Conservation (phyloP, 2,329 filamentous ascomycete species). For the Colletotrichum filicis region DNA sequence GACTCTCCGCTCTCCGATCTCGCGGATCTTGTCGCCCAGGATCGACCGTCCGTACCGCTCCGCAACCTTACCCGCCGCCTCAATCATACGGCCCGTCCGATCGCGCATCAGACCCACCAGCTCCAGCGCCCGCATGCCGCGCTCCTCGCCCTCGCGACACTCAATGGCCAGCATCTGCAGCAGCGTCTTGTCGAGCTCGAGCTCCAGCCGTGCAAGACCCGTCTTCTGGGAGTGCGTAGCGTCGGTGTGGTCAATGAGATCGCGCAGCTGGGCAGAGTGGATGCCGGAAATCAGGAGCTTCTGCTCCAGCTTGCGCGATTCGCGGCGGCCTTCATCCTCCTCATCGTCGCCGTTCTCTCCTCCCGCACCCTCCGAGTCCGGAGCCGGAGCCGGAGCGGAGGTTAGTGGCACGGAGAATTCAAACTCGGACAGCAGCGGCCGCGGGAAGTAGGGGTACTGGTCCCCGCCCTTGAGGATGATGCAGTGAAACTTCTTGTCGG, state of each 20-base stretch:
- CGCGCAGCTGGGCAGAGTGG: slow-evolving; percentile 78
- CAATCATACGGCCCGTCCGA: slow-evolving; percentile 86
- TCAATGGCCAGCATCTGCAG: slow-evolving; percentile 90
- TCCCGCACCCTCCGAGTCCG: slow-evolving; percentile 49
- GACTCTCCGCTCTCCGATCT: slow-evolving; percentile 79
- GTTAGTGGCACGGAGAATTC: slow-evolving; percentile 87
- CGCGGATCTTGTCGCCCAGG: slow-evolving; percentile 89
- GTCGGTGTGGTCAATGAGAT: slow-evolving; percentile 76
- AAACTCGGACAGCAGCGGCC: slow-evolving; percentile 91
- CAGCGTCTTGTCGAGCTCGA: slow-evolving; percentile 90
- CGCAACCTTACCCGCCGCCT: slow-evolving; percentile 90
- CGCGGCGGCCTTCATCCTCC: slow-evolving; percentile 47
- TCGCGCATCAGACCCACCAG: slow-evolving; percentile 89
- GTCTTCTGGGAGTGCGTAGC: slow-evolving; percentile 72
- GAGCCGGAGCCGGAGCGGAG: slow-evolving; percentile 51
- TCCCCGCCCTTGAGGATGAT: slow-evolving; percentile 98
- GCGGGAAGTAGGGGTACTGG: slow-evolving; percentile 91
- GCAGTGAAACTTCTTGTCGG: slow-evolving; percentile 93
- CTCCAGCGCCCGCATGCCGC: slow-evolving; percentile 94
- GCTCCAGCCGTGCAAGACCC: slow-evolving; percentile 76
- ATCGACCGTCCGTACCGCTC: slow-evolving; percentile 83
- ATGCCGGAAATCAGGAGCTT: slow-evolving; percentile 80
- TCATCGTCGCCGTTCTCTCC: slow-evolving; percentile 46
- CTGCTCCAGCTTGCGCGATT: slow-evolving; percentile 79
- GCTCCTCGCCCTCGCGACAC: slow-evolving; percentile 91